phyloP scores from a whole-genome alignment of 2,329 filamentous ascomycete genomes.

The Hirsutella rhossiliensis region DNA sequence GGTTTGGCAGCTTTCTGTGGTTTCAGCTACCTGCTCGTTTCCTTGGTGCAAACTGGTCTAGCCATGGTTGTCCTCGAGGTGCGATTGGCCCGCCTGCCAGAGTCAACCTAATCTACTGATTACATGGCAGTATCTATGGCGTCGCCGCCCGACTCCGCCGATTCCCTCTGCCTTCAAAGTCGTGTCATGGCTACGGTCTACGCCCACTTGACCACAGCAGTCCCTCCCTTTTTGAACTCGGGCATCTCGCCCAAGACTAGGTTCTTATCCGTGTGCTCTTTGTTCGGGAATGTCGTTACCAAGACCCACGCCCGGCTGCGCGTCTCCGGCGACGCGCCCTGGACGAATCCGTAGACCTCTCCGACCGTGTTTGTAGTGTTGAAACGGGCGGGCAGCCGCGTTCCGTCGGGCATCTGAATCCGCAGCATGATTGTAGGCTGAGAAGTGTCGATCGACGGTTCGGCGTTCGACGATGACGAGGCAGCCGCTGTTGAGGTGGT shows the following conservation, averaged over 20 bases:
- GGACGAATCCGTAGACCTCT: constrained; percentile 66
- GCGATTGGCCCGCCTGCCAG: no score
- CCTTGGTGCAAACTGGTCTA: no score
- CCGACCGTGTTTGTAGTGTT: constrained; percentile 69
- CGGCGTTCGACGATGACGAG: constrained; percentile 19
- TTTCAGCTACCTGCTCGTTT: no score
- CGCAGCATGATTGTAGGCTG: constrained; percentile 60
- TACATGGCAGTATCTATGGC: background rate
- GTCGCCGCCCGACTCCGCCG: background rate
- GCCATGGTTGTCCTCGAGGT: no score
- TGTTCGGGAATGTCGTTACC: constrained; percentile 73
- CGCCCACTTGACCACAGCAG: constrained; percentile 50
- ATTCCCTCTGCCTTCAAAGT: no score
- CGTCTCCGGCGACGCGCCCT: constrained; percentile 47
- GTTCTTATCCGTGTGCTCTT: constrained; percentile 60
- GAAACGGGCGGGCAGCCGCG: constrained; percentile 66
- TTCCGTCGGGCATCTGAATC: constrained; percentile 68
- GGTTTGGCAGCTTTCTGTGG: no score
- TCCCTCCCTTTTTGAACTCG: constrained; percentile 56
- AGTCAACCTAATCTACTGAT: background rate
- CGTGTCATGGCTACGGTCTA: constrained; percentile 7
- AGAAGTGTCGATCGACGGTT: constrained; percentile 43
- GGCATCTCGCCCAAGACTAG: constrained; percentile 45
- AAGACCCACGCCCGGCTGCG: constrained; percentile 55
- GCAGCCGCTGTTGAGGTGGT: constrained; percentile 17